Evolutionary conservation across 148 eudicot genomes (phyloP).

Genomic region (Silene conica): DNA sequence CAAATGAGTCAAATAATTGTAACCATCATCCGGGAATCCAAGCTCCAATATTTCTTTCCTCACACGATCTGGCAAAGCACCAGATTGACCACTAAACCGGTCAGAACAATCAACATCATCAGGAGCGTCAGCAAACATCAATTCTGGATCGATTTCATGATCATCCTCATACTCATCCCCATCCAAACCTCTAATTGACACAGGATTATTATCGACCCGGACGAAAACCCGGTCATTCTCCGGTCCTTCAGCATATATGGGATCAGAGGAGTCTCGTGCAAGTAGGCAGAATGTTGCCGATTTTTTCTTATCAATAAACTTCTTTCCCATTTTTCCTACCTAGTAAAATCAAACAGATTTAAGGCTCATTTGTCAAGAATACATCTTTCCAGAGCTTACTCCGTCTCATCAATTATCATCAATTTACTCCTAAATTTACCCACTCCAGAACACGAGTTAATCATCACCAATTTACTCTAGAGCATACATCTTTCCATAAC

Average conservation of each 20-base stretch:
- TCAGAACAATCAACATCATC: slow-evolving; percentile 45
- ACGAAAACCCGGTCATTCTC: slow-evolving; percentile 73
- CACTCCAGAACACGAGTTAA: background rate
- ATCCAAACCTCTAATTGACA: slow-evolving; percentile 35
- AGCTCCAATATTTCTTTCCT: slow-evolving; percentile 86
- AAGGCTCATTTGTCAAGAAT: background rate
- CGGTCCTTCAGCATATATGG: slow-evolving; percentile 39
- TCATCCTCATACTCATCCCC: slow-evolving; percentile 26
- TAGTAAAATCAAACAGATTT: background rate
- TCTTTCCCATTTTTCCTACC: slow-evolving; percentile 48
- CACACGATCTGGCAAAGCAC: slow-evolving; percentile 49
- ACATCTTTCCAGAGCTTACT: background rate
- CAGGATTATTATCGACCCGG: slow-evolving; percentile 63
- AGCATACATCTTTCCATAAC: too few species aligned
- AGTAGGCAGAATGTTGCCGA: slow-evolving; percentile 77
- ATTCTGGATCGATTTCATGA: slow-evolving; percentile 30
- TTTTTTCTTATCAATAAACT: slow-evolving; percentile 85
- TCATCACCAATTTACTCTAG: background rate
- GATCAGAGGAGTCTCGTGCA: slow-evolving; percentile 71
- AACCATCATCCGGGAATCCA: slow-evolving; percentile 97
- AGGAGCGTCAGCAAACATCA: slow-evolving; percentile 64
- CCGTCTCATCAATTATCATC: too few species aligned
- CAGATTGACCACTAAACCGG: slow-evolving; percentile 17
- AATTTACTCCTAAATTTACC: too few species aligned
- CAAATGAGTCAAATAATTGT: slow-evolving; percentile 76